Evolutionary conservation across 768 basidiomycete species (phyloP), one percentile per base, ranked within the genome.

Genomic region (Kondoa malvinella): DNA sequence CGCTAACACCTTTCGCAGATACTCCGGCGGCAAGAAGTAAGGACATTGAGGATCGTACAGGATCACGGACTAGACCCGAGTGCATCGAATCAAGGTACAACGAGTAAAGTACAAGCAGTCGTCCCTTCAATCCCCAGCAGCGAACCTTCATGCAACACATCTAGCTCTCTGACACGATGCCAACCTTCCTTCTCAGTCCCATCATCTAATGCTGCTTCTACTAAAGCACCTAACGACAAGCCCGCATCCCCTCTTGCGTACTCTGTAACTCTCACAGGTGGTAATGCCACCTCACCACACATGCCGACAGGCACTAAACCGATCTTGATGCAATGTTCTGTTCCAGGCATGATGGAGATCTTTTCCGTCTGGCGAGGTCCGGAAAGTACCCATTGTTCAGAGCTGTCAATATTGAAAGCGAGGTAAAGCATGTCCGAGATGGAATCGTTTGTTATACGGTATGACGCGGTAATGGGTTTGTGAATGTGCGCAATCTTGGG

Each of bases 321-420:
- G 25, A 17, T 27, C 62, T 26, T 34, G 30, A 26, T 34, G 58
- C 8, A 3, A 25, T 56, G 25, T 33, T 65, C 58, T 26, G 68
- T 78, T 3, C 85, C 85, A 0, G 90, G 86, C 57, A 88, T 78
- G n/a, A 96, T 78, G 58, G 86, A 77, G 1, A 88, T 85, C 8
- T 89, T 71, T 12, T 84, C 82, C 1, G 84, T 83, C 62, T 79
- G 82, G 60, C 88, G 80, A 34, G 87, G 75, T 0, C 92, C 92
- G 1, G 88, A 83, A 57, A 91, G 83, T 17, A 92, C 83, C 76
- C 95, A 94, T n/a, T 81, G 80, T 56, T 88, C 88, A 15, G 81
- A 77, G 0, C 84, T 81, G 66, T 94, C 90, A 31, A 92, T 80
- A 34, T 86, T 83, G 8, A 91, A 81, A 14, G 83, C 79, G 34